Conservation (phyloP, 169 alveolate species). For the Plasmodium berghei region DNA sequence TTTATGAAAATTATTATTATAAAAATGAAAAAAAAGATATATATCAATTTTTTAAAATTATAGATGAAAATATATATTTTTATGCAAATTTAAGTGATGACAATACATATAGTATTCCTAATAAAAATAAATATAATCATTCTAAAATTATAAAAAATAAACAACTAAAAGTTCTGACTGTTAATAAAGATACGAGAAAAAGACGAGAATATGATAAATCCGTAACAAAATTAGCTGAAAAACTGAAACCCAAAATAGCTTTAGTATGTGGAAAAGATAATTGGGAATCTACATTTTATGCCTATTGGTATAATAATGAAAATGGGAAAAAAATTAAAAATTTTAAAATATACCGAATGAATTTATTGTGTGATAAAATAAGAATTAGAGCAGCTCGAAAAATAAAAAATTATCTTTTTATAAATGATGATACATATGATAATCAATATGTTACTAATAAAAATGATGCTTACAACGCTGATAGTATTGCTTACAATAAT, state of each 20-base stretch:
- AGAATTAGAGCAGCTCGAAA: conserved; percentile 80
- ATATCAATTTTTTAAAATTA: conserved; percentile 28
- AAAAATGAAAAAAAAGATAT: conserved; percentile 19
- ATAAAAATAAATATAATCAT: neutral
- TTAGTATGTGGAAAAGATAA: conserved; percentile 84
- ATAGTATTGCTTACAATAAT: neutral
- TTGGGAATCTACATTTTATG: conserved; percentile 86
- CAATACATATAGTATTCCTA: neutral
- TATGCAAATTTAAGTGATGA: conserved; percentile 46
- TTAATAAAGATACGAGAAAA: conserved; percentile 78
- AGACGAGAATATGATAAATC: conserved; percentile 79
- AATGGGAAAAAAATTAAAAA: conserved; percentile 76
- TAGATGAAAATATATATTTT: conserved; percentile 56
- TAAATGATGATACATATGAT: conserved; percentile 5
- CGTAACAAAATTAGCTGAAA: conserved; percentile 75
- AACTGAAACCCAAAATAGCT: conserved; percentile 79
- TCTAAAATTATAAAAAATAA: conserved; percentile 3
- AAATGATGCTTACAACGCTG: neutral
- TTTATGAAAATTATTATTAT: conserved; percentile 14
- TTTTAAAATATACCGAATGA: conserved; percentile 78
- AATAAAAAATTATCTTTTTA: conserved; percentile 34
- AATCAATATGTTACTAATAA: neutral
- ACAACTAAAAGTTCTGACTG: conserved; percentile 29
- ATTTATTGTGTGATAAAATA: conserved; percentile 82
- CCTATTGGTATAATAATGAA: conserved; percentile 82